Base-by-base conservation (phyloP, 2,329 filamentous ascomycete genomes). In the Trichoderma polysporum region DNA sequence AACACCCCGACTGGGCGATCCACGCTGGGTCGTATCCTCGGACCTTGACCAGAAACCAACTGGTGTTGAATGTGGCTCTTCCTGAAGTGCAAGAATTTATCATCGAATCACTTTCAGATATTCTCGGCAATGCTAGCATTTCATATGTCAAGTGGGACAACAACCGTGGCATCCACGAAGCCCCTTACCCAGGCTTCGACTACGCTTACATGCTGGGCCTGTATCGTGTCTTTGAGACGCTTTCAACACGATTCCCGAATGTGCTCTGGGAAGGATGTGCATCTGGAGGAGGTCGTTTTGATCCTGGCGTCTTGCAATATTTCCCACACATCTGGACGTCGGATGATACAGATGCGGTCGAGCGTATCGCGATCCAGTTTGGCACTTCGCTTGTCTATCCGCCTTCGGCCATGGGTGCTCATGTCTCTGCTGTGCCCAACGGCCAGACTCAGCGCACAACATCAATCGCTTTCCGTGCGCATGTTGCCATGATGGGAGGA, bases 91-190 rank as follows among this genome's bases (percentile, higher is more conserved):
- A 90, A 69, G 82, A 89, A 1, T 89, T 84, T 67, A 84, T 90
- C 71, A 88, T 90, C 69, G 74, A 79, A 0, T 80, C 82, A 0
- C 79, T 90, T 3, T 82, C 86, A 2, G 76, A 79, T 3, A 80
- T 90, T 7, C 81, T 90, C 19, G 79, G 84, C 52, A 83, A 79
- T 1, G 82, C 83, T 0, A 78, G 84, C 27, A 84, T 90, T 54
- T 76, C 77, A 10, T 90, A 90, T 68, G 82, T 90, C 68, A 90
- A 90, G 70, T 90, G 88, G 88, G 88, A 90, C 70, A 88, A 89
- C 75, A 90, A 90, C 76, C 80, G 88, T 5, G 87, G 83, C 1
- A 87, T 89, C 52, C 86, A 90, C 72, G 87, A 90, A 74, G 82
- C 81, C 53, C 77, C 86, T 0, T 80, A 79, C 0, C 86, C 87